A percentile compares a stretch with the other conserved stretches of the same genome.
Evolutionary conservation across 73 alveolate species (phyloP).

Genomic region (Diophrys sp.): DNA sequence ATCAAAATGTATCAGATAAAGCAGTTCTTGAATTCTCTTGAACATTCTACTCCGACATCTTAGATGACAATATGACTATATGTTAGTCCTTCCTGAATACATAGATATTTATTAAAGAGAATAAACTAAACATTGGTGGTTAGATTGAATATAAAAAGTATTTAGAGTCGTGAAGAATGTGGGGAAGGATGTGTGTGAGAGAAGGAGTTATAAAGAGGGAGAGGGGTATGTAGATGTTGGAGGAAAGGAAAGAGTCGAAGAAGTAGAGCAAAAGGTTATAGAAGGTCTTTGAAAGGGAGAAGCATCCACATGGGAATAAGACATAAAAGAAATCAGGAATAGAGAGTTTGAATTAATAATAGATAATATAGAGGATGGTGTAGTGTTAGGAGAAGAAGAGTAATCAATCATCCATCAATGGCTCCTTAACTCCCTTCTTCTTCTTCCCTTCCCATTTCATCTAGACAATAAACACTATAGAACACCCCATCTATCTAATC

Average conservation of each 20-base stretch:
- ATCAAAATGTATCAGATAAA: background rate
- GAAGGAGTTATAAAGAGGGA: background rate
- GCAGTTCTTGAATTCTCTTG: background rate
- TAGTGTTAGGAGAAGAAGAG: no score
- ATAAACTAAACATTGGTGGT: background rate
- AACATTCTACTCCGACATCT: background rate
- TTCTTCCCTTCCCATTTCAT: no score
- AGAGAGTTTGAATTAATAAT: no score
- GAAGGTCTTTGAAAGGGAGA: no score
- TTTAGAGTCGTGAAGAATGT: slow-evolving; percentile 19
- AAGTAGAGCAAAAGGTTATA: no score
- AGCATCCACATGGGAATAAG: no score
- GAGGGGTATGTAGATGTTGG: background rate
- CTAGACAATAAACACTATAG: no score
- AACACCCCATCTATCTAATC: background rate
- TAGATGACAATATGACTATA: background rate
- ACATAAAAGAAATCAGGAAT: no score
- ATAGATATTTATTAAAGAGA: background rate
- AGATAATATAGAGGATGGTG: no score
- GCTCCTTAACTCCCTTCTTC: no score
- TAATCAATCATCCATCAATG: no score
- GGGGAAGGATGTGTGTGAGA: slow-evolving; percentile 22
- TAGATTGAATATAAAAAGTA: background rate
- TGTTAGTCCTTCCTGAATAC: background rate
- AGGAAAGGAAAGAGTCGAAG: no score